These are phyloP conservation scores for Pichia membranifaciens DNA, from an alignment of 805 yeast genomes.

Conservation along the genomic window DNA sequence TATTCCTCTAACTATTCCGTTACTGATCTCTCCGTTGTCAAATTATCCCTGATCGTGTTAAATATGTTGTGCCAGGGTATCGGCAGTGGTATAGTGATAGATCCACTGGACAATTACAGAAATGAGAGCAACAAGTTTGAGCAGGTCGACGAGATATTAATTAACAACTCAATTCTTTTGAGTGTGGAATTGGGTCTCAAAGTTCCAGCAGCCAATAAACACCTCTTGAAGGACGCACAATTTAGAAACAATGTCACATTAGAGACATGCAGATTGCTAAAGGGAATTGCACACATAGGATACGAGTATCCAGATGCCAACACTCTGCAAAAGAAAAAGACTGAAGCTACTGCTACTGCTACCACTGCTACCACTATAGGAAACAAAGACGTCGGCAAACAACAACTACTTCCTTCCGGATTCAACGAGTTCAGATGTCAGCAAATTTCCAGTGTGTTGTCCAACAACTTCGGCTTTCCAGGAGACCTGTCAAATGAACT, in stretches of 20 bases:
- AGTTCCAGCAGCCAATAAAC: conserved; percentile 35
- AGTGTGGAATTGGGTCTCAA: conserved; percentile 79
- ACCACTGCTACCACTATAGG: not conserved
- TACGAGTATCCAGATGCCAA: conserved; percentile 27
- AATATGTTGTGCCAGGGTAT: conserved; percentile 56
- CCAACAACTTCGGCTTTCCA: conserved; percentile 58
- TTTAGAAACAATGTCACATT: conserved; percentile 58
- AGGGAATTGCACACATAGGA: conserved; percentile 44
- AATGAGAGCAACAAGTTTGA: conserved; percentile 44
- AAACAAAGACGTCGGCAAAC: conserved; percentile 29
- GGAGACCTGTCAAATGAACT: conserved; percentile 54
- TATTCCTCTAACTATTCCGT: conserved; percentile 49
- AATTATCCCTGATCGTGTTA: conserved; percentile 63
- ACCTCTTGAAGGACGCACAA: conserved; percentile 70
- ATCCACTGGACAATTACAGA: conserved; percentile 49
- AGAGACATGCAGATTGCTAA: conserved; percentile 68
- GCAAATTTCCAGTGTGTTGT: conserved; percentile 32
- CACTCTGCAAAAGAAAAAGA: conserved; percentile 17
- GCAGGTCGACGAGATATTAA: conserved; percentile 64
- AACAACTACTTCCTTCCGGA: conserved; percentile 29
- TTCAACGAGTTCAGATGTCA: conserved; percentile 28
- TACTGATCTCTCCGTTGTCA: conserved; percentile 61
- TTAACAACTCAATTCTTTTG: conserved; percentile 60
- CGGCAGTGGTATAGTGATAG: conserved; percentile 65
- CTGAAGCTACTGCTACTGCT: conserved; percentile 1